A percentile compares a stretch with the other conserved stretches of the same genome.
Evolutionary conservation across 2,329 filamentous ascomycete species (phyloP).

Genomic region (Coniochaeta sp.): DNA sequence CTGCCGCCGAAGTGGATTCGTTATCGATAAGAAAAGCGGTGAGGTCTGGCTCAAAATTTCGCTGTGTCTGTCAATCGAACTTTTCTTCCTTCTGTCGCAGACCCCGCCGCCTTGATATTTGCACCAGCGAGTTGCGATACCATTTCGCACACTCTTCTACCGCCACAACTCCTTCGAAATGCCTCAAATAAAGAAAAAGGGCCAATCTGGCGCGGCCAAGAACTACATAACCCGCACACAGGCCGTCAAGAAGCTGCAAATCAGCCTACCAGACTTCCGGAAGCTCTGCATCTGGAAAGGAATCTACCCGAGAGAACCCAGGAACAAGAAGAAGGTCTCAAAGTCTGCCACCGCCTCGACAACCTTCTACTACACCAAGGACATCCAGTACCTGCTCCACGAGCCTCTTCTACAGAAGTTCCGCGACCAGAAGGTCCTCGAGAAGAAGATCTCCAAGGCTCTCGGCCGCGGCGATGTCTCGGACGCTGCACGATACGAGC

Average conservation of each 20-base stretch:
- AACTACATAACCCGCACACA: slow-evolving; percentile 98
- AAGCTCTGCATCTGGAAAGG: slow-evolving; percentile 99
- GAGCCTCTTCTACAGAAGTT: slow-evolving; percentile 92
- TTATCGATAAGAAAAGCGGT: slow-evolving; percentile 15
- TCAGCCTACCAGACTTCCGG: slow-evolving; percentile 94
- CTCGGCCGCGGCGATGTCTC: slow-evolving; percentile 85
- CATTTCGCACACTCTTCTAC: slow-evolving; percentile 8
- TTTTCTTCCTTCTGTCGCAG: slow-evolving; percentile 4
- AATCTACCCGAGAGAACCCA: slow-evolving; percentile 94
- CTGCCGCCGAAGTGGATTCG: slow-evolving; percentile 1
- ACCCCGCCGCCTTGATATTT: background rate
- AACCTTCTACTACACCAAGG: slow-evolving; percentile 87
- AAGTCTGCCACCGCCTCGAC: slow-evolving; percentile 85
- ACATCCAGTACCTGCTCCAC: slow-evolving; percentile 96
- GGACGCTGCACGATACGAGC: slow-evolving; percentile 80
- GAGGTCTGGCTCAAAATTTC: slow-evolving; percentile 13
- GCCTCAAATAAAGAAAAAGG: slow-evolving; percentile 86
- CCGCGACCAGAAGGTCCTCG: slow-evolving; percentile 90
- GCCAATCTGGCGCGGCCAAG: slow-evolving; percentile 84
- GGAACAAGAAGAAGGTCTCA: slow-evolving; percentile 93
- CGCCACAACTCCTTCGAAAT: slow-evolving; percentile 31
- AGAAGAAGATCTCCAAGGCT: slow-evolving; percentile 94
- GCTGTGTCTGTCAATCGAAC: background rate
- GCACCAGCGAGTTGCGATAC: slow-evolving; percentile 3
- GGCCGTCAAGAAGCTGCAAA: slow-evolving; percentile 94